A percentile compares a stretch with the other conserved stretches of the same genome.
Evolutionary conservation across 257 asterid genomes (phyloP).

Genomic region (Handroanthus guayacan): DNA sequence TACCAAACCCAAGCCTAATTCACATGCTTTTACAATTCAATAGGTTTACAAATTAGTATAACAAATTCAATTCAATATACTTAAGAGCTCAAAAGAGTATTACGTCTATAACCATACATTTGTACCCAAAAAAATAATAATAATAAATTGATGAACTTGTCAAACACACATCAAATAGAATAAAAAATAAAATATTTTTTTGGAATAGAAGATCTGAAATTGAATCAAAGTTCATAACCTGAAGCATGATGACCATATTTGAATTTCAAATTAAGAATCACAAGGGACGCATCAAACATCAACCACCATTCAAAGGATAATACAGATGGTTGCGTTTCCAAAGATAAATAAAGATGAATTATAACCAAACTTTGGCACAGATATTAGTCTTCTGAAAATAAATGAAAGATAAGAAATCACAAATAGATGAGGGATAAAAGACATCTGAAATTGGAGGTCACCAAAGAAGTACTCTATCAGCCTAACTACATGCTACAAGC

Average conservation of each 20-base stretch:
- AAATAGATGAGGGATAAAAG: conserved; percentile 34
- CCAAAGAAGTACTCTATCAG: conserved; percentile 44
- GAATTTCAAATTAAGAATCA: conserved; percentile 23
- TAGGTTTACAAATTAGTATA: too few species aligned
- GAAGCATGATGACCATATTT: not conserved
- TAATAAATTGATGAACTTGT: too few species aligned
- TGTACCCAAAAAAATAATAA: too few species aligned
- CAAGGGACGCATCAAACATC: not conserved
- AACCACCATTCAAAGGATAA: conserved; percentile 25
- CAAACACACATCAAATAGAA: too few species aligned
- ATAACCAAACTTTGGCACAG: conserved; percentile 32
- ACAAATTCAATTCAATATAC: too few species aligned
- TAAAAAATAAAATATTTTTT: too few species aligned
- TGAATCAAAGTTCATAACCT: too few species aligned
- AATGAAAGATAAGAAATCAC: conserved; percentile 36
- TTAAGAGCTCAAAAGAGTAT: too few species aligned
- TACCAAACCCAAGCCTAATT: too few species aligned
- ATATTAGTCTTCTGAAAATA: conserved; percentile 34
- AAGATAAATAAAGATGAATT: conserved; percentile 26
- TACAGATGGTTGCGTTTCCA: conserved; percentile 20
- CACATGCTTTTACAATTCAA: too few species aligned
- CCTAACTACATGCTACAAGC: conserved; percentile 50
- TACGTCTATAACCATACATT: too few species aligned
- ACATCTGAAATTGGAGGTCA: conserved; percentile 45
- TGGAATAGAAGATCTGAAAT: too few species aligned